phyloP scores from a whole-genome alignment of 257 asterid genomes.

The Rauvolfia tetraphylla region DNA sequence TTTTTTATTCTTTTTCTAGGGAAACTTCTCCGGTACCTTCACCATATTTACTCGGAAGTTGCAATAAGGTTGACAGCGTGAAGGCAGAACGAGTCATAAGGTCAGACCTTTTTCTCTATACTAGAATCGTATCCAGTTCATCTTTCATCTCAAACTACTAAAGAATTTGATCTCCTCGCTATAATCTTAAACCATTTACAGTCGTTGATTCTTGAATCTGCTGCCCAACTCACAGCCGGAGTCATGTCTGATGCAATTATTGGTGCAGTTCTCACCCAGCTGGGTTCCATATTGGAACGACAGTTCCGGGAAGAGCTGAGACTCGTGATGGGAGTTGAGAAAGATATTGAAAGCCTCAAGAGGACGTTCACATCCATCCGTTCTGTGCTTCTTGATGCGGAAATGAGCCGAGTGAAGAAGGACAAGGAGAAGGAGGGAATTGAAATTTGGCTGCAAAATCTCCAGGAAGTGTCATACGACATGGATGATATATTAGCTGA shows the following conservation, averaged over 20 bases:
- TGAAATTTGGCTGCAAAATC: conserved; percentile 48
- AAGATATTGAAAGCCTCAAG: conserved; percentile 39
- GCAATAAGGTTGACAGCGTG: not conserved
- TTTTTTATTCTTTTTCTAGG: not conserved
- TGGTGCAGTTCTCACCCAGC: conserved; percentile 45
- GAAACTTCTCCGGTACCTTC: not conserved
- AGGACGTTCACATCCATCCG: conserved; percentile 39
- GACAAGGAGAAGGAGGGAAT: conserved; percentile 21
- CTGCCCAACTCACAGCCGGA: not conserved
- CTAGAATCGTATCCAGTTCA: not conserved
- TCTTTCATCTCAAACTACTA: not conserved
- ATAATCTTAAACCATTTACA: not conserved
- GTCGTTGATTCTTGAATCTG: not conserved
- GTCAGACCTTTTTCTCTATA: not conserved
- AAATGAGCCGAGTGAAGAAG: conserved; percentile 47
- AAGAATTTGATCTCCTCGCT: not conserved
- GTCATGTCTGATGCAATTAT: conserved; percentile 61
- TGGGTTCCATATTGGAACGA: conserved; percentile 37
- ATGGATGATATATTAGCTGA: conserved; percentile 63
- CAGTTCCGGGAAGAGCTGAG: conserved; percentile 38
- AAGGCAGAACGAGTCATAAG: not conserved
- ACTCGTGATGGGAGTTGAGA: conserved; percentile 44
- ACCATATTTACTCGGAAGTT: conserved; percentile 7
- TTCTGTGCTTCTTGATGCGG: conserved; percentile 65
- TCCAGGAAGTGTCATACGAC: conserved; percentile 49